Conservation (phyloP, 805 yeast genomes). For the Cyberlindnera meyerae region DNA sequence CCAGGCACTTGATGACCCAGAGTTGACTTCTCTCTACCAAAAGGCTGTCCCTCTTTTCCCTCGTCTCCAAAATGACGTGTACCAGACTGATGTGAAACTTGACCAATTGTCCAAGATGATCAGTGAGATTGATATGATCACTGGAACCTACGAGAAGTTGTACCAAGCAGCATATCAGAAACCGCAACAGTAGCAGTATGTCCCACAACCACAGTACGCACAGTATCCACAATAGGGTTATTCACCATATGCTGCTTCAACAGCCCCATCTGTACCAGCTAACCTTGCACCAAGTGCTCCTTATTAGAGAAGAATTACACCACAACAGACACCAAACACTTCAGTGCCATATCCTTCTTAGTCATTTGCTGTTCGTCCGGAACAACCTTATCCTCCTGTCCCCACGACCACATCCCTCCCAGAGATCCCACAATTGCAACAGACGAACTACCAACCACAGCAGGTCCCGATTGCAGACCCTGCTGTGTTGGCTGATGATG, state of each 20-base stretch:
- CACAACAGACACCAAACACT: too few relatives aligned
- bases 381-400: too few relatives aligned
- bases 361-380: too few relatives aligned
- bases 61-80: conserved; percentile 56
- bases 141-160: conserved; percentile 79
- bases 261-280: too few relatives aligned
- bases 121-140: conserved; percentile 70
- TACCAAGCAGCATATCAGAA: too few relatives aligned
- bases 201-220: conserved; percentile 2
- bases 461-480: conserved; percentile 13
- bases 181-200: too few relatives aligned
- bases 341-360: conserved; percentile 14
- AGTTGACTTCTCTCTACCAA: conserved; percentile 52
- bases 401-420: too few relatives aligned
- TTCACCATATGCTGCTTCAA: too few relatives aligned
- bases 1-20: conserved; percentile 23
- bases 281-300: too few relatives aligned
- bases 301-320: too few relatives aligned
- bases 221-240: conserved; percentile 5
- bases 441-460: conserved; percentile 4
- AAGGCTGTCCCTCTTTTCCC: conserved; percentile 62
- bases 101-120: conserved; percentile 69
- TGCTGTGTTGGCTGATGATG: conserved; percentile 1
- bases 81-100: conserved; percentile 54
- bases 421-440: conserved; percentile 7